Base-by-base conservation (phyloP, 2,329 filamentous ascomycete genomes). In the Anthostomella pinea region DNA sequence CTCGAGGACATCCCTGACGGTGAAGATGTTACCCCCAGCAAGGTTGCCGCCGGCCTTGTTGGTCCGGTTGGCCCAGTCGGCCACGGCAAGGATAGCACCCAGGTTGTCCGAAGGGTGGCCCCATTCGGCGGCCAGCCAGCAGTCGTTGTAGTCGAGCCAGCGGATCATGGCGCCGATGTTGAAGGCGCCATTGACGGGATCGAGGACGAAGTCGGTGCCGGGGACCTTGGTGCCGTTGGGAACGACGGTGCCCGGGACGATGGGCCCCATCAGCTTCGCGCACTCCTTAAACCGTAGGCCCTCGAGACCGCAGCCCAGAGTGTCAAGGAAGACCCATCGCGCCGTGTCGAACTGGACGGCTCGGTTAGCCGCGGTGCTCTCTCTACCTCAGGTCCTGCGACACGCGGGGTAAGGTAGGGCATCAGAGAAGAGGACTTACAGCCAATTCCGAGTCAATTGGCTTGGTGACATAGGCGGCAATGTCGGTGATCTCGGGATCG, bases 101-200 rank as follows among this genome's bases (percentile, higher is more conserved):
- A 98, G 68, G 75, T 98, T 98, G 74, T 98, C 93, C 4, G 90
- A 96, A 45, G 93, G 93, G 68, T 98, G 93, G 41, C 93, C 93
- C 93, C 93, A 98, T 72, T 98, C 93, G 38, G 93, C 93, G 28
- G 91, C 93, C 48, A 97, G 77, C 93, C 91, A 98, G 80, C 93
- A 97, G 78, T 98, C 93, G 67, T 98, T 98, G 79, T 97, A 98
- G 73, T 98, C 93, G 58, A 98, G 80, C 93, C 93, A 98, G 62
- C 93, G 80, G 71, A 98, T 95, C 84, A 95, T 95, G 58, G 93
- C 86, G 56, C 93, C 93, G 56, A 98, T 97, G 77, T 97, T 97
- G 80, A 98, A 97, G 48, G 93, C 93, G 46, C 85, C 93, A 57
- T 91, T 91, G 62, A 97, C 82, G 24, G 93, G 93, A 64, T 97